Conservation (phyloP, 2,329 filamentous ascomycete genomes). For the Dothistroma pini region DNA sequence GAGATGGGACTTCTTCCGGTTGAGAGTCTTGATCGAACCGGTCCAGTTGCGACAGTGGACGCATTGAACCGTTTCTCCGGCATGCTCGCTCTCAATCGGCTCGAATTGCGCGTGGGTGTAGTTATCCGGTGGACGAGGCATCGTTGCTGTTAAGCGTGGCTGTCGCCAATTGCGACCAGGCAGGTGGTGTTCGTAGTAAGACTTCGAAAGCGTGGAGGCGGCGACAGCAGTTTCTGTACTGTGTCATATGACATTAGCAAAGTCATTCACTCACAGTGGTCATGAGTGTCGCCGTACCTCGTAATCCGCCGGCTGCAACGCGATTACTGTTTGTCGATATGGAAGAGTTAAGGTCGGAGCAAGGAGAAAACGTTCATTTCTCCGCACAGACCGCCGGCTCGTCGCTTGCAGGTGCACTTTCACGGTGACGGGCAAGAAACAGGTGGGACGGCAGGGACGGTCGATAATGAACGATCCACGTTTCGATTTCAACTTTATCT, state of each 20-base stretch:
- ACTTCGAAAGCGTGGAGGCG: background rate
- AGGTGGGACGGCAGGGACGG: background rate
- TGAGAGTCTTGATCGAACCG: conserved; percentile 31
- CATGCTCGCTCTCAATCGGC: conserved; percentile 24
- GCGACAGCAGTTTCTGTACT: background rate
- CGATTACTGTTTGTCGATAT: background rate
- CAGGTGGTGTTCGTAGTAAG: background rate
- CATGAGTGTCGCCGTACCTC: background rate
- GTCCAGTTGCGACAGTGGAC: conserved; percentile 33
- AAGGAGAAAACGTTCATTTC: background rate
- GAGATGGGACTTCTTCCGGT: conserved; percentile 34
- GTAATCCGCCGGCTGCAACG: background rate
- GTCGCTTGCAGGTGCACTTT: background rate
- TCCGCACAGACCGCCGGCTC: background rate
- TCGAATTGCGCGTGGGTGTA: conserved; percentile 31
- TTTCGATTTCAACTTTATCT: background rate
- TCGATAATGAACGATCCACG: background rate
- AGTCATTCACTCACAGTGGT: background rate
- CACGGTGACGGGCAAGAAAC: background rate
- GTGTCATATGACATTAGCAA: background rate
- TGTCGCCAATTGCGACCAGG: background rate
- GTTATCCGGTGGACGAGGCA: conserved; percentile 27
- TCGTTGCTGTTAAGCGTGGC: conserved; percentile 6
- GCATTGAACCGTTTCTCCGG: conserved; percentile 32
- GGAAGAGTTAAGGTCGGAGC: background rate